A percentile compares a stretch with the other conserved stretches of the same genome.
phyloP scores from a whole-genome alignment of 306 rosid species.

The Psophocarpus tetragonolobus region DNA sequence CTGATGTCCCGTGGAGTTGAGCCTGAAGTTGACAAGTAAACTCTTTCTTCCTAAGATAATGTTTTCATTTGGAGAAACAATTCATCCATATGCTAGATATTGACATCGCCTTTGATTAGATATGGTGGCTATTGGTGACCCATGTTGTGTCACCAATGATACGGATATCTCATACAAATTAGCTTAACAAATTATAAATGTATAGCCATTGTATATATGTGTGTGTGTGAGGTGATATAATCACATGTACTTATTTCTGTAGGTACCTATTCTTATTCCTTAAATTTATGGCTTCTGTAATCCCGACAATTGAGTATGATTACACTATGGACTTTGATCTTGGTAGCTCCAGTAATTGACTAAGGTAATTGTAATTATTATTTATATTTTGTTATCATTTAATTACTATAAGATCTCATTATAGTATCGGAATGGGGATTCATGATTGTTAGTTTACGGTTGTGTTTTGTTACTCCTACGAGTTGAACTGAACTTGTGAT shows the following conservation, averaged over 20 bases:
- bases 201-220: neutral
- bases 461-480: no score
- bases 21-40: slow-evolving; percentile 96
- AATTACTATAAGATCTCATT: no score
- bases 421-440: no score
- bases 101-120: neutral
- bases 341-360: slow-evolving; percentile 82
- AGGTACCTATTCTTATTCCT: slow-evolving; percentile 96
- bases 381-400: neutral
- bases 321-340: slow-evolving; percentile 98
- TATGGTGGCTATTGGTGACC: neutral
- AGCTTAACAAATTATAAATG: neutral
- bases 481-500: no score
- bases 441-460: no score
- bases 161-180: neutral
- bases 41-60: slow-evolving; percentile 11
- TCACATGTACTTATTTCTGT: neutral
- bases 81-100: neutral
- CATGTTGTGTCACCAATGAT: neutral
- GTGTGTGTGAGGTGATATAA: neutral
- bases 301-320: slow-evolving; percentile 95
- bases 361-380: slow-evolving; percentile 37
- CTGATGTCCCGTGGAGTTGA: slow-evolving; percentile 95
- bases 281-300: slow-evolving; percentile 96
- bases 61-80: slow-evolving; percentile 14